Evolutionary conservation across 805 yeast genomes (phyloP).

Genomic region (Scheffersomyces spartinae): DNA sequence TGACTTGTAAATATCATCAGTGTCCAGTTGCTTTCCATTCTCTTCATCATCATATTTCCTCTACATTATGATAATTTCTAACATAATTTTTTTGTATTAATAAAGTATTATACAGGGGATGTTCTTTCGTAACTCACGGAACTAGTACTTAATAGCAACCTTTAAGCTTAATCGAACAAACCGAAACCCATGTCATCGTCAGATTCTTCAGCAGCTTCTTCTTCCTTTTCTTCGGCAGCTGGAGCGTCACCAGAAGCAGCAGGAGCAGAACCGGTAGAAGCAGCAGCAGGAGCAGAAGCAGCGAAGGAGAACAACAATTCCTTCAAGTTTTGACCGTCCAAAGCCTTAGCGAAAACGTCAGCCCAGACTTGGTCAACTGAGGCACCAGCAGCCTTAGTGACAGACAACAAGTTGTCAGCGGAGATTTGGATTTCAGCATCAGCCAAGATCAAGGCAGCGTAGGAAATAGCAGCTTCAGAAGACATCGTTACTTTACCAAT

Average conservation of each 20-base stretch:
- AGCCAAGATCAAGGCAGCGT: conserved; percentile 97
- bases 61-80: no score
- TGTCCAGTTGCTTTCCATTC: no score
- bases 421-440: conserved; percentile 94
- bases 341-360: conserved; percentile 80
- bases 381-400: conserved; percentile 77
- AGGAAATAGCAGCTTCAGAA: conserved; percentile 84
- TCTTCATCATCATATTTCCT: no score
- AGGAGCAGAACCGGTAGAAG: conserved; percentile 20
- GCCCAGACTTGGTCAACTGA: conserved; percentile 77
- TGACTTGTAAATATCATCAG: no score
- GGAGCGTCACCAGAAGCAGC: conserved; percentile 33
- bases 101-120: no score
- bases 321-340: conserved; percentile 74
- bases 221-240: conserved; percentile 47
- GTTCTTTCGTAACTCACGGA: no score
- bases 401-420: conserved; percentile 67
- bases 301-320: conserved; percentile 54
- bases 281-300: conserved; percentile 33
- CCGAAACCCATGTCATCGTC: conserved; percentile 89
- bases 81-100: no score
- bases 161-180: conserved; percentile 77
- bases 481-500: no score
- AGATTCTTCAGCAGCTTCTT: conserved; percentile 52
- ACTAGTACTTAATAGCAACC: no score